Evolutionary conservation across 2,329 filamentous ascomycete species (phyloP).

Genomic region (Huntiella abstrusa): DNA sequence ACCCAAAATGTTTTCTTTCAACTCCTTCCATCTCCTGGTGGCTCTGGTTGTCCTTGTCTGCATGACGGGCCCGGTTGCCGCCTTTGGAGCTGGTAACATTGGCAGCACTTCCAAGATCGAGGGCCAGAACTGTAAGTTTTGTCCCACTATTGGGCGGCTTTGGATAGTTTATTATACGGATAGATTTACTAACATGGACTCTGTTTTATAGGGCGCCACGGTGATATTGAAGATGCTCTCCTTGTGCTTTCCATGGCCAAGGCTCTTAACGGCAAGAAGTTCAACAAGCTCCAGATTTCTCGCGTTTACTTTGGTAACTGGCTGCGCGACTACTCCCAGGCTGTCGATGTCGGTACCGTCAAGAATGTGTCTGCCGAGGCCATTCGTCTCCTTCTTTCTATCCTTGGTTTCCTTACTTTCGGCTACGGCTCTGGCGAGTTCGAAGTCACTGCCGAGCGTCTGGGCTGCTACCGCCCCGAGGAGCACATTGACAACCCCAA

Average conservation of each 20-base stretch:
- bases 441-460: conserved; percentile 61
- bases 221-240: conserved; percentile 83
- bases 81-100: conserved; percentile 81
- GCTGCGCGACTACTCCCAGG: conserved; percentile 84
- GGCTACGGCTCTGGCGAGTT: conserved; percentile 77
- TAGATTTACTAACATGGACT: conserved; percentile 9
- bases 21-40: conserved; percentile 31
- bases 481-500: conserved; percentile 58
- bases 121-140: conserved; percentile 56
- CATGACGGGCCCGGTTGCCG: conserved; percentile 48
- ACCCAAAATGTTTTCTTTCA: conserved; percentile 28
- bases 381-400: conserved; percentile 73
- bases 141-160: background rate
- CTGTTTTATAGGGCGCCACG: conserved; percentile 48
- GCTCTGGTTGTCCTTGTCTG: conserved; percentile 43
- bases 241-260: conserved; percentile 46
- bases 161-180: background rate
- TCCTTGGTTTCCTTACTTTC: conserved; percentile 77
- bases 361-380: conserved; percentile 82
- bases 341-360: conserved; percentile 80
- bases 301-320: conserved; percentile 94
- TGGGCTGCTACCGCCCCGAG: conserved; percentile 66
- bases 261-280: conserved; percentile 49
- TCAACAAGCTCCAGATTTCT: conserved; percentile 71
- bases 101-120: conserved; percentile 63